Conservation (phyloP, 805 yeast species). For the Hanseniaspora osmophila region DNA sequence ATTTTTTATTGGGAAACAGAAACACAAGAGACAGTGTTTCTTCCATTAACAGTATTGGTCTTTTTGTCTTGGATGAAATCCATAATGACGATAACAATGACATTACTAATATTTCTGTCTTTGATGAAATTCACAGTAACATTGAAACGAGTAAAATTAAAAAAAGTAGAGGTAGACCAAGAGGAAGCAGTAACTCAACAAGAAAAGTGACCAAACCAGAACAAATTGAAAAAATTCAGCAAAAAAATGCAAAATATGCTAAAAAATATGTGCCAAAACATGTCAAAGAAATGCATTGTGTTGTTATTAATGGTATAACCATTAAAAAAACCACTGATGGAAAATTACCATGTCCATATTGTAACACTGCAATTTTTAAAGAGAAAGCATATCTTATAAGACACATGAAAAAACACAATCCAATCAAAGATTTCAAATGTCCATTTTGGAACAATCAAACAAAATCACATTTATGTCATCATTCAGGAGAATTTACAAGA, state of each 20-base stretch:
- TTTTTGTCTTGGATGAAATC: not conserved
- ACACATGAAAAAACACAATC: slow-evolving; percentile 71
- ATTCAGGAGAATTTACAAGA: slow-evolving; percentile 58
- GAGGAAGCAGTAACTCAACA: not conserved
- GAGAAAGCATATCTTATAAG: slow-evolving; percentile 61
- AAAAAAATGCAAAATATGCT: not conserved
- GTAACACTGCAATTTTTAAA: slow-evolving; percentile 48
- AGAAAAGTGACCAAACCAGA: not conserved
- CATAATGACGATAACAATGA: not conserved
- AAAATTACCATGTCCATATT: slow-evolving; percentile 14
- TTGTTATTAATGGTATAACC: not conserved
- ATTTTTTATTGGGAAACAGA: no score
- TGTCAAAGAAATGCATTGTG: not conserved
- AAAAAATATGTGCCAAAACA: not conserved
- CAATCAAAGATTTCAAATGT: slow-evolving; percentile 61
- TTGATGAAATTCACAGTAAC: not conserved
- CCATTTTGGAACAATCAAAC: slow-evolving; percentile 40
- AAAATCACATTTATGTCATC: slow-evolving; percentile 29
- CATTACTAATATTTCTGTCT: not conserved
- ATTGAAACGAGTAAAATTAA: not conserved
- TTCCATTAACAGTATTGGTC: no score
- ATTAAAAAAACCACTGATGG: not conserved
- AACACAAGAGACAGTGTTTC: no score
- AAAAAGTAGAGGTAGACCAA: not conserved
- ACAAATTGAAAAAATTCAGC: not conserved